Evolutionary conservation across 257 asterid species (phyloP), one percentile per base, ranked within the genome.

Genomic region (Nicotiana benthamiana): DNA sequence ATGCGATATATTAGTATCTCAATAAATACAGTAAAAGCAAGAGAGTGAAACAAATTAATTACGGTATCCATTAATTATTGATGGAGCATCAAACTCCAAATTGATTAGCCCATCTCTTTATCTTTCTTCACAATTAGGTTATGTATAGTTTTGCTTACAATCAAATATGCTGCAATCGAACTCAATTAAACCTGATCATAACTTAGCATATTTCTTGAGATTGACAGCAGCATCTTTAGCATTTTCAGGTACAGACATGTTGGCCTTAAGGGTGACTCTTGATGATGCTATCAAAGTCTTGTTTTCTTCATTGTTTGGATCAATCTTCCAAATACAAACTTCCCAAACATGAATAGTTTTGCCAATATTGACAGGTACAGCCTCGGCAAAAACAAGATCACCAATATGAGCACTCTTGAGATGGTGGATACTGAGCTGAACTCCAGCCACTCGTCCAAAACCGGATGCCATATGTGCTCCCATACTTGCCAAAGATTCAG

Each of bases 341-440:
- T 91, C 97, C 98, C 97, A 93, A 1, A 95, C 96, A 91, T 94
- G 98, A 81, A 94, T 85, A 13, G 93, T 89, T 81, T 82, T 91
- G 16, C 98, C 98, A 63, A 86, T 79, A 48, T 79, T 90, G 77
- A 91, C 67, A 0, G 98, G 97, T 1, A 80, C 66, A 30, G 98
- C 98, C 81, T 93, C 96, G 1, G 94, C 98, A 17, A 86, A 18
- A 0, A 93, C 91, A 74, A 89, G 86, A 80, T 94, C 97, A 5
- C 97, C 97, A 18, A 91, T 60, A n/a, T 80, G 66, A 27, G 97
- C 98, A 9, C 93, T 88, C 90, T 87, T 93, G 61, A 94, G 82
- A 43, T 88, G 91, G 66, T 88, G 85, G 24, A 88, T 88, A 32
- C 84, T 82, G 15, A 88, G 85, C 27, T 88, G 89, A 46, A 88